Evolutionary conservation across 495 filamentous ascomycete genomes (phyloP).

Genomic region (Aspergillus conjunctus): DNA sequence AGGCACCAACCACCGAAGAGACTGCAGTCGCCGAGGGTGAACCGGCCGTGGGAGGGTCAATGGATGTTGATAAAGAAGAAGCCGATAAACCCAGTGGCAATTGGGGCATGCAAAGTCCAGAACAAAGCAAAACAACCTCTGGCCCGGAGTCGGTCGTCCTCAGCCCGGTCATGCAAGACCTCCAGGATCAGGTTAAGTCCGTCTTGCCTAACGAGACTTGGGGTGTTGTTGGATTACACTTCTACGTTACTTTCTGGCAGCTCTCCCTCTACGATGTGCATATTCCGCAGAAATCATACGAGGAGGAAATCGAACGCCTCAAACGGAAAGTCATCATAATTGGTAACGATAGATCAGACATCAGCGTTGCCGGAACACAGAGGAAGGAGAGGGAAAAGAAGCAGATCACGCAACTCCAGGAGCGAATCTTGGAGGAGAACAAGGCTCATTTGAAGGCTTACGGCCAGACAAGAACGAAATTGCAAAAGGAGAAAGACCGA

Average conservation of each 20-base stretch:
- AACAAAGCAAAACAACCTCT: constrained; percentile 12
- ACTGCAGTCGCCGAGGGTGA: constrained; percentile 21
- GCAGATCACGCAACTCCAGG: constrained; percentile 57
- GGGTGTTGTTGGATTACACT: constrained; percentile 67
- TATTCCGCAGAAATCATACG: constrained; percentile 71
- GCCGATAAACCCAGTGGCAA: constrained; percentile 9
- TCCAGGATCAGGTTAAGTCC: constrained; percentile 67
- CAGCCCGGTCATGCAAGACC: constrained; percentile 73
- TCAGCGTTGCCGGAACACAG: constrained; percentile 60
- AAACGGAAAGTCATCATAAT: constrained; percentile 62
- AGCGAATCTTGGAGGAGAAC: constrained; percentile 69
- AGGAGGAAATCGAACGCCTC: constrained; percentile 65
- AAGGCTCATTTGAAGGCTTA: constrained; percentile 67
- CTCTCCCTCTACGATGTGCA: constrained; percentile 78
- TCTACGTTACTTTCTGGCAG: constrained; percentile 94
- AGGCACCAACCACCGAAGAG: constrained; percentile 36
- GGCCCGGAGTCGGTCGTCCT: constrained; percentile 47
- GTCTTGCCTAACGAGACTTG: constrained; percentile 64
- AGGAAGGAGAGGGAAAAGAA: constrained; percentile 68
- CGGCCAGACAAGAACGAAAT: constrained; percentile 59
- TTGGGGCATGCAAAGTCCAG: constrained; percentile 14
- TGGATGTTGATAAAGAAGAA: constrained; percentile 46
- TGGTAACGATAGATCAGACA: constrained; percentile 70
- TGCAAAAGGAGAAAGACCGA: constrained; percentile 74
- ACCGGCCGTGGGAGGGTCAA: constrained; percentile 23